Evolutionary conservation across 2,329 filamentous ascomycete genomes (phyloP), one percentile per base, ranked within the genome.

Genomic region (Ceratocystis variospora): DNA sequence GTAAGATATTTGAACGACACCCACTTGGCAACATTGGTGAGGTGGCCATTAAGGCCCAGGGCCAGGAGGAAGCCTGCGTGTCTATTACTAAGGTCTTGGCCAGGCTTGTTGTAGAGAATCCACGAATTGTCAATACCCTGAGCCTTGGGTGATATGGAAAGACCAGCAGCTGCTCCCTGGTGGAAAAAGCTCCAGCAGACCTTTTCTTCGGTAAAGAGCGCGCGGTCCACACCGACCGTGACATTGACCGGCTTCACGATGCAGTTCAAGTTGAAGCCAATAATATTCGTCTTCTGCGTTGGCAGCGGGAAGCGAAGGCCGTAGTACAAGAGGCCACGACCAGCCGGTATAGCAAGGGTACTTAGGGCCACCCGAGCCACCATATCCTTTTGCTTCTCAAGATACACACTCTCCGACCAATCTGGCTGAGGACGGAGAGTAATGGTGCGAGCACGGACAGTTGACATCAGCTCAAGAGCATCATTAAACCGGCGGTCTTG

Each of bases 151-250:
- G 94, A 96, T 63, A 99, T 96, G 67, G 91, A 89, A 31, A 99
- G 78, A 2, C 94, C 94, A 28, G 89, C 90, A n/a, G 93, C 88
- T 37, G 95, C 93, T 5, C 94, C 94, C 67, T 95, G 90, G 74
- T 99, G 94, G 76, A 99, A 99, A 76, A 96, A 99, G 0, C 93
- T 92, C 94, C 94, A 99, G 73, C 90, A 93, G 50, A 96, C 90
- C 75, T 96, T 97, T 71, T 99, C 94, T 76, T 99, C 94, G 0
- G 89, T 93, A 72, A 96, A 96, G 1, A 87, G 80, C 5, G 82
- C 81, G 71, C 93, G 90, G 73, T 99, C 94, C 5, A 94, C 91
- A n/a, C 90, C 92, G 37, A 99, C 88, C 1, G 90, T 95, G 45
- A 91, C 91, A 69, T 95, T 94, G 68, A 88, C 87, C 2, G 95